Evolutionary conservation across 768 basidiomycete species (phyloP), one percentile per base, ranked within the genome.

Genomic region (Lactarius trivialis): DNA sequence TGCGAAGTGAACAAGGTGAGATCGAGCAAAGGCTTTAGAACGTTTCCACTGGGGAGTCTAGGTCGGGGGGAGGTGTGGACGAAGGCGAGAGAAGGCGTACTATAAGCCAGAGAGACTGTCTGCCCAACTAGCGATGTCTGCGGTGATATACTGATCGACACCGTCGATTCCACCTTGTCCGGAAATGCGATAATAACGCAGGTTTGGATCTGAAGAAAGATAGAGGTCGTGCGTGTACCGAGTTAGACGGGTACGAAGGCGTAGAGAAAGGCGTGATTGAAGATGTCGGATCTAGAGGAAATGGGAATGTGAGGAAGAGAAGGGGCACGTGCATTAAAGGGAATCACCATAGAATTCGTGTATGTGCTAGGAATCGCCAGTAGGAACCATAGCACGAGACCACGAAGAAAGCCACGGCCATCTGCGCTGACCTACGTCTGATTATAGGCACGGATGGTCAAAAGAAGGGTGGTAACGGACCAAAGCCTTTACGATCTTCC

Each of bases 161-260:
- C 89, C 89, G 30, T 92, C 89, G 15, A 75, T 68, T 0, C 74
- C 69, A 33, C 69, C 72, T 60, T 73, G 71, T 1, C 70, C 65
- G 2, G 70, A 67, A 21, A 79, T 71, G 12, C 80, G 74, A 71
- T 89, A 88, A 70, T 92, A 92, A 12, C 88, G 81, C 30, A 91
- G 75, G 60, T 90, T 73, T 4, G 86, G 89, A 3, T 80, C 75
- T 0, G 86, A 81, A 26, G 88, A 89, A 60, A 98, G 83, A 72
- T 98, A 98, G 14, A 98, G 79, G 71, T 96, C 94, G 70, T 95
- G 88, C 0, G 88, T 86, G 72, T 97, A 98, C 32, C 91, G 85
- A 0, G 93, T 94, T 28, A 98, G 78, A 12, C 91, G 85, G 0
- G 92, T 94, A 34, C 95, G 81, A 65, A 98, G 80, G 3, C 85